Conservation (phyloP, 2,329 filamentous ascomycete species). For the Phyllosticta citribraziliensis region DNA sequence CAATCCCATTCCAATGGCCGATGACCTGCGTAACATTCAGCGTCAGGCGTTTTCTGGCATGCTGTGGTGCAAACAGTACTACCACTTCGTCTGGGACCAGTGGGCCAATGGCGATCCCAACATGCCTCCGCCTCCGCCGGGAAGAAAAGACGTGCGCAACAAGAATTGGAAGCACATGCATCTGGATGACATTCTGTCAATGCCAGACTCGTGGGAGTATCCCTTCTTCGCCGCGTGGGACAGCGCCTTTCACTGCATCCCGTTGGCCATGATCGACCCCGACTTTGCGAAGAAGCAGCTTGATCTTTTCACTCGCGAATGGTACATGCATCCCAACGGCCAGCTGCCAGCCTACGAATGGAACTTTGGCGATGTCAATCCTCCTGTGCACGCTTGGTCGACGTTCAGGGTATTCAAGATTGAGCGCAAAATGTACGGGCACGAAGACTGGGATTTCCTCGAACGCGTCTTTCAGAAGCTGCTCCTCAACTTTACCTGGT, state of each 20-base stretch:
- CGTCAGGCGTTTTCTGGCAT: constrained; percentile 90
- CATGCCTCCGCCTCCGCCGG: constrained; percentile 75
- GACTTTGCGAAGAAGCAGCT: constrained; percentile 98
- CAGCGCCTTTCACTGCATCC: constrained; percentile 92
- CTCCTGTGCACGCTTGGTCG: constrained; percentile 92
- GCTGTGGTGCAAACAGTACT: constrained; percentile 98
- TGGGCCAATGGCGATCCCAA: constrained; percentile 92
- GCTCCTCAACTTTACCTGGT: constrained; percentile 96
- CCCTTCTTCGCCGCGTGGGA: constrained; percentile 98
- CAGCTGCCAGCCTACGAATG: constrained; percentile 90
- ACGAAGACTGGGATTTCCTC: constrained; percentile 88
- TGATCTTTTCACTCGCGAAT: constrained; percentile 89
- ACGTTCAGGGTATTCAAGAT: constrained; percentile 97
- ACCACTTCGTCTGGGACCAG: constrained; percentile 94
- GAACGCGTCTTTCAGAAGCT: constrained; percentile 96
- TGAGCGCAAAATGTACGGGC: constrained; percentile 91
- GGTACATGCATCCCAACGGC: constrained; percentile 98
- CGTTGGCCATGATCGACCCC: constrained; percentile 91
- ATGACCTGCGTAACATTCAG: constrained; percentile 90
- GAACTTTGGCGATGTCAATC: constrained; percentile 97
- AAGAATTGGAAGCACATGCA: constrained; percentile 89
- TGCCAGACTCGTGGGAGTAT: constrained; percentile 98
- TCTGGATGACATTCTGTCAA: constrained; percentile 88
- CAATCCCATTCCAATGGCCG: constrained; percentile 85
- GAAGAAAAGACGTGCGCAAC: constrained; percentile 74